Percentiles rank a stretch among this genome's conserved stretches.
phyloP scores from a whole-genome alignment of 2,329 filamentous ascomycete species.

The Hypoxylon sp. region DNA sequence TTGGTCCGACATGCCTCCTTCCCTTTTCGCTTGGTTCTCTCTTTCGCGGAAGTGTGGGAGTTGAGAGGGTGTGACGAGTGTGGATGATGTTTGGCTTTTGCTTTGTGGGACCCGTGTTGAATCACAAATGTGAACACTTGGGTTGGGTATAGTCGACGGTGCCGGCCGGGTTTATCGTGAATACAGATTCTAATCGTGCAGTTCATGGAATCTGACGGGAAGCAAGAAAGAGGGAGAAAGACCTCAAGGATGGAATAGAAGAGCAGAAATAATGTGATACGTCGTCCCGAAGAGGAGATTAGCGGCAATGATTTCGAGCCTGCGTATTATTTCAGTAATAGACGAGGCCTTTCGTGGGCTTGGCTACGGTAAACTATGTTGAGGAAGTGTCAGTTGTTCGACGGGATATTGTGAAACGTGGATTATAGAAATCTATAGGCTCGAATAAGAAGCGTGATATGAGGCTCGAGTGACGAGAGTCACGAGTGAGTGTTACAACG shows the following conservation, averaged over 20 bases:
- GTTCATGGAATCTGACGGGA: not conserved
- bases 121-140: not conserved
- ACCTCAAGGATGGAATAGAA: not conserved
- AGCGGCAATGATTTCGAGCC: not conserved
- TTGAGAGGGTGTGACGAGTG: not conserved
- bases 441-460: slow-evolving; percentile 17
- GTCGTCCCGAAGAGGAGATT: not conserved
- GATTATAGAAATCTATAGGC: slow-evolving; percentile 17
- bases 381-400: slow-evolving; percentile 1
- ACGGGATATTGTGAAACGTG: slow-evolving; percentile 32
- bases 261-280: not conserved
- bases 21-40: not conserved
- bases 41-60: not conserved
- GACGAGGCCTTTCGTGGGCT: not conserved
- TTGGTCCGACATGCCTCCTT: not conserved
- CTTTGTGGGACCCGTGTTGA: not conserved
- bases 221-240: not conserved
- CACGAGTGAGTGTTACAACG: slow-evolving; percentile 35
- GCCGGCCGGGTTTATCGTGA: not conserved
- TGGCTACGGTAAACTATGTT: not conserved
- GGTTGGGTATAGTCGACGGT: not conserved
- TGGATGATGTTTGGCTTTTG: not conserved
- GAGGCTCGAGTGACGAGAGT: slow-evolving; percentile 29
- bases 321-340: not conserved
- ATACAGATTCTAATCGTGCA: not conserved